Percentiles rank a stretch among this genome's conserved stretches.
phyloP scores from a whole-genome alignment of 805 yeast species.

The Saccharomycopsis sp. region DNA sequence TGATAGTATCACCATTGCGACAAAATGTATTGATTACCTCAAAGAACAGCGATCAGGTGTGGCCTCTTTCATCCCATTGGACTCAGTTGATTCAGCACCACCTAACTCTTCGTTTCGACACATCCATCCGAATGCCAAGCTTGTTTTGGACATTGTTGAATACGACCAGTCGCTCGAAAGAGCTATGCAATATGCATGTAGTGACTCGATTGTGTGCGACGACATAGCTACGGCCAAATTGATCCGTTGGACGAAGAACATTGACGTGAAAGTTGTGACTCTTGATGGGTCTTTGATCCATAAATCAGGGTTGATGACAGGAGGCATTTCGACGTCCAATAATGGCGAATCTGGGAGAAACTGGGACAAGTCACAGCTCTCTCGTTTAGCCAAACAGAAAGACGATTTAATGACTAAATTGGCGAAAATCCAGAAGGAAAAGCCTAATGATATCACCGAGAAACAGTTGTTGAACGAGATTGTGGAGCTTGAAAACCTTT shows the following conservation, averaged over 20 bases:
- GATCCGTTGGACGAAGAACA: slow-evolving; percentile 58
- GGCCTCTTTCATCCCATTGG: slow-evolving; percentile 85
- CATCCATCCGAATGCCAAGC: slow-evolving; percentile 47
- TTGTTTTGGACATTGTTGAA: slow-evolving; percentile 67
- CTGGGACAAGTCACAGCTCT: slow-evolving; percentile 72
- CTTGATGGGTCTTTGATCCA: slow-evolving; percentile 81
- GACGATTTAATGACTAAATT: slow-evolving; percentile 47
- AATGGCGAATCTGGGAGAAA: slow-evolving; percentile 30
- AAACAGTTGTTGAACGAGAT: slow-evolving; percentile 53
- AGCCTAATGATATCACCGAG: slow-evolving; percentile 50
- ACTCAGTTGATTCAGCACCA: slow-evolving; percentile 56
- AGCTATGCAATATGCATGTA: slow-evolving; percentile 76
- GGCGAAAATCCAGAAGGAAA: slow-evolving; percentile 33
- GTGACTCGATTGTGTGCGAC: slow-evolving; percentile 75
- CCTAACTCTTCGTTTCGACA: slow-evolving; percentile 50
- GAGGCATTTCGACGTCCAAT: slow-evolving; percentile 56
- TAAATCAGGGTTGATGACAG: slow-evolving; percentile 86
- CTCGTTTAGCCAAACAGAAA: slow-evolving; percentile 43
- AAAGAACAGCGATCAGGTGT: slow-evolving; percentile 82
- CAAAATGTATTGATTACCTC: slow-evolving; percentile 68
- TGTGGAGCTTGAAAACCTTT: slow-evolving; percentile 39
- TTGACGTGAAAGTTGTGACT: slow-evolving; percentile 66
- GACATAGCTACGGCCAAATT: slow-evolving; percentile 58
- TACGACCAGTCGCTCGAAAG: slow-evolving; percentile 62
- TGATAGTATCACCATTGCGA: slow-evolving; percentile 60